phyloP scores from a whole-genome alignment of 2,329 filamentous ascomycete genomes.

The Colletotrichum brevisporum region DNA sequence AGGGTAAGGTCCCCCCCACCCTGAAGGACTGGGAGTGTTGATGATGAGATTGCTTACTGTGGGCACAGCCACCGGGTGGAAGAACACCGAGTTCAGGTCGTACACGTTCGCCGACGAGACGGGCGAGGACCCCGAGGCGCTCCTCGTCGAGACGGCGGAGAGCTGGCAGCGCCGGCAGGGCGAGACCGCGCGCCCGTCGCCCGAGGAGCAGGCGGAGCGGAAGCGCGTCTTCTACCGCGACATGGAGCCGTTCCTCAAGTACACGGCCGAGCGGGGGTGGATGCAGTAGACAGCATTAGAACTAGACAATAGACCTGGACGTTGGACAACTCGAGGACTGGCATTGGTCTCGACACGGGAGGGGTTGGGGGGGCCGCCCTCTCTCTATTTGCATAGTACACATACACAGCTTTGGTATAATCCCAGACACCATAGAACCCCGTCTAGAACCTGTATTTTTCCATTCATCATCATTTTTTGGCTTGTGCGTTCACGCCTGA shows the following conservation, averaged over 20 bases:
- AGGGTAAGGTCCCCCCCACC: slow-evolving; percentile 52
- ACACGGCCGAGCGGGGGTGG: slow-evolving; percentile 32
- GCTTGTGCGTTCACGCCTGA: slow-evolving; percentile 22
- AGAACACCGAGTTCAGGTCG: slow-evolving; percentile 79
- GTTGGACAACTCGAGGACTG: slow-evolving; percentile 25
- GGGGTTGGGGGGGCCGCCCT: neutral
- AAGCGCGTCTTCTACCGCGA: slow-evolving; percentile 53
- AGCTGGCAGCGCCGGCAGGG: slow-evolving; percentile 63
- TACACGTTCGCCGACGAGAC: slow-evolving; percentile 73
- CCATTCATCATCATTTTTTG: slow-evolving; percentile 34
- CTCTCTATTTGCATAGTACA: slow-evolving; percentile 43
- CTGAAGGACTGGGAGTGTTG: slow-evolving; percentile 2
- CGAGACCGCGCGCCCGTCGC: slow-evolving; percentile 55
- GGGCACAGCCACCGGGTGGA: slow-evolving; percentile 79
- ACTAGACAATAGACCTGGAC: neutral
- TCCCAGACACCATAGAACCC: slow-evolving; percentile 38
- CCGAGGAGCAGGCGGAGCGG: slow-evolving; percentile 62
- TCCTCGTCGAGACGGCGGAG: slow-evolving; percentile 62
- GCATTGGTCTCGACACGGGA: slow-evolving; percentile 36
- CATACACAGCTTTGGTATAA: slow-evolving; percentile 43
- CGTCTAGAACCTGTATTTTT: slow-evolving; percentile 34
- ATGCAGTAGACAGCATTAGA: slow-evolving; percentile 32
- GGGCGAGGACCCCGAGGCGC: slow-evolving; percentile 63
- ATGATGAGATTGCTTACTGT: neutral
- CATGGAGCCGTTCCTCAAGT: slow-evolving; percentile 56